Evolutionary conservation across 176 grass and related monocot genomes (phyloP), one percentile per base, ranked within the genome.

Genomic region (Panicum miliaceum): DNA sequence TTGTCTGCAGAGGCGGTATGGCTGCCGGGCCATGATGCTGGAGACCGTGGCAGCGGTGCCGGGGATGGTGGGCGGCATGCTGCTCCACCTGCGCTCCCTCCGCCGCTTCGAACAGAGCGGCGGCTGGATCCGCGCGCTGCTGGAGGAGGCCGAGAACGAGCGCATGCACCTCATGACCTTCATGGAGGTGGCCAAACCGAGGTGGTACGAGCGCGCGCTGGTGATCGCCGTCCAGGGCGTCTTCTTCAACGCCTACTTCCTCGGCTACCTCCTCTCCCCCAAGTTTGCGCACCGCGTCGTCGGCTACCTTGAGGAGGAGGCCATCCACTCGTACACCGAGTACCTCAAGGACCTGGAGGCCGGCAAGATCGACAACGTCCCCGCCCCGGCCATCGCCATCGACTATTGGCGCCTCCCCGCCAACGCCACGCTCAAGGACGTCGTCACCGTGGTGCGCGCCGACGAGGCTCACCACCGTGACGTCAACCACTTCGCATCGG

Each of bases 231-330:
- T 90, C 79, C 88, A 90, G 88, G 88, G 88, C 37, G 65, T 90
- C 72, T 90, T 90, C 88, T 90, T 90, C 88, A 90, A 90, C 58
- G 83, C 88, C 72, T 90, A 90, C 79, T 90, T 90, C 84, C 75
- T 86, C 15, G 84, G 88, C 12, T 90, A 90, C 84, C 73, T 90
- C 57, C n/a, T 90, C 26, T 90, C 84, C 22, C 83, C 88, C 46
- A 90, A 94, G 87, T 94, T 94, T 62, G 87, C 92, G 14, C 92
- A 94, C 81, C 92, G 92, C 9, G 66, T 91, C 19, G 84, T 87
- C 60, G 89, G 92, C 3, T 94, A 94, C 77, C 92, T 91, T n/a
- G 92, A 94, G 87, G 92, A 94, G 89, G 92, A 94, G 84, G 92
- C 92, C 43, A 81, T 94, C 81, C 89, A 87, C 81, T 94, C 92